Conservation (phyloP, 2,329 filamentous ascomycete species). For the Tolypocladium cylindrosporum region DNA sequence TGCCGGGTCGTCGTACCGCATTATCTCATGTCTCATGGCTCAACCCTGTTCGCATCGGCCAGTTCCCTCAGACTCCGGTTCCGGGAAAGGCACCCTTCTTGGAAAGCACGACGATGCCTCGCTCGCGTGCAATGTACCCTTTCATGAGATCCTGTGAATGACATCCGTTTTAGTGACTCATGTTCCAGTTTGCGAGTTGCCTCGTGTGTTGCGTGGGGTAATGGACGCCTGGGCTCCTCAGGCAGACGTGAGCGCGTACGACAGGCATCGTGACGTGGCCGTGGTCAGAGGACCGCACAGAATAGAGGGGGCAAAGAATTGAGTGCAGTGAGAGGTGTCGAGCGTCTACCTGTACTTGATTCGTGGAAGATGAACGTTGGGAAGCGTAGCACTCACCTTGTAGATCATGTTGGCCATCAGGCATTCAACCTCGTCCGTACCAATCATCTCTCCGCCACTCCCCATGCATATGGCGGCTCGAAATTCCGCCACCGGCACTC, state of each 20-base stretch:
- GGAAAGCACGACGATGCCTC: slow-evolving; percentile 82
- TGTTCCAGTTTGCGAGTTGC: slow-evolving; percentile 5
- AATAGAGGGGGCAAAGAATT: not conserved
- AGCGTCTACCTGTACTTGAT: not conserved
- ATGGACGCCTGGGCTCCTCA: not conserved
- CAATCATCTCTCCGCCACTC: slow-evolving; percentile 54
- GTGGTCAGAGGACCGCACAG: not conserved
- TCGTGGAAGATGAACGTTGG: not conserved
- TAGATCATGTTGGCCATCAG: slow-evolving; percentile 94
- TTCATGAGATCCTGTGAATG: slow-evolving; percentile 78
- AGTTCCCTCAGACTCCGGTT: slow-evolving; percentile 53
- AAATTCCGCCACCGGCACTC: slow-evolving; percentile 77
- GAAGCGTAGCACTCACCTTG: slow-evolving; percentile 54
- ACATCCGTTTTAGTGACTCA: slow-evolving; percentile 23
- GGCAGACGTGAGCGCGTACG: not conserved
- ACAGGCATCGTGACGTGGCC: not conserved
- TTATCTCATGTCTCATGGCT: not conserved
- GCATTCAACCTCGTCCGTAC: slow-evolving; percentile 92
- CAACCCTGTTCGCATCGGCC: not conserved
- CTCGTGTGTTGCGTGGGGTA: not conserved
- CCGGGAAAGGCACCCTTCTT: slow-evolving; percentile 91
- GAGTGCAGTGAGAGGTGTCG: not conserved
- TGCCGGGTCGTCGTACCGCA: not conserved
- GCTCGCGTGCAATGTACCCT: slow-evolving; percentile 89
- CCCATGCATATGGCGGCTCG: slow-evolving; percentile 72